Evolutionary conservation across 352 stramenopile genomes (phyloP).

Genomic region (Pythium graminicola): DNA sequence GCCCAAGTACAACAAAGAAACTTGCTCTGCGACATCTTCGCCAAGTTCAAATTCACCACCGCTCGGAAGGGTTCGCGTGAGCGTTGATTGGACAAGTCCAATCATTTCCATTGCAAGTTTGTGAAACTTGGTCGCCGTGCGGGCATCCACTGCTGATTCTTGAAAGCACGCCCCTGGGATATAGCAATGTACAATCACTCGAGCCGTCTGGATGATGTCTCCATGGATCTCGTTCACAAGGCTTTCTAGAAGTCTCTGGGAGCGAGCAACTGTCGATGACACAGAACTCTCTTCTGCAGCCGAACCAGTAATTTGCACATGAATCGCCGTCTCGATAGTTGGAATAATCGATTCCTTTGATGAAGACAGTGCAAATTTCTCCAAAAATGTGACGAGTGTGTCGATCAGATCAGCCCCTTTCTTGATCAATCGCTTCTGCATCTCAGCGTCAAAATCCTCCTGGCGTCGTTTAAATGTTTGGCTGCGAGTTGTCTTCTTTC

Average conservation of each 20-base stretch:
- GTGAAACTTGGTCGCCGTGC: conserved; percentile 56
- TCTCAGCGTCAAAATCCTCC: conserved; percentile 22
- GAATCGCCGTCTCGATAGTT: conserved; percentile 58
- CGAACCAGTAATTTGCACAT: conserved; percentile 42
- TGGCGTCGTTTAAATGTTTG: conserved; percentile 2
- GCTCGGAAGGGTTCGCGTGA: neutral
- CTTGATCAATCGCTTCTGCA: conserved; percentile 35
- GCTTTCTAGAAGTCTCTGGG: conserved; percentile 36
- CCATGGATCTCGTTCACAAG: conserved; percentile 51
- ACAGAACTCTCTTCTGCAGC: conserved; percentile 36
- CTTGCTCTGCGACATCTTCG: conserved; percentile 25
- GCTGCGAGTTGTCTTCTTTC: conserved; percentile 10
- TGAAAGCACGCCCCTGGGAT: conserved; percentile 64
- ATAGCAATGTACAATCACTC: conserved; percentile 65
- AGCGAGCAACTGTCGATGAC: conserved; percentile 30
- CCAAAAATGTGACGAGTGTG: conserved; percentile 51
- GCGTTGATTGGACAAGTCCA: conserved; percentile 27
- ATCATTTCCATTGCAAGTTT: conserved; percentile 54
- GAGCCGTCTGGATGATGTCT: conserved; percentile 41
- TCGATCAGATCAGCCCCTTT: conserved; percentile 55
- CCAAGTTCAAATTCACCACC: conserved; percentile 18
- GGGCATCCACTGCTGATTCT: conserved; percentile 46
- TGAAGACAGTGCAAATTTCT: conserved; percentile 49
- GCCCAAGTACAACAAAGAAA: conserved; percentile 28
- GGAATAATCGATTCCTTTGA: conserved; percentile 70